These are phyloP conservation scores for Dendryphion nanum DNA, from an alignment of 2,329 filamentous ascomycete species.

Conservation along the genomic window DNA sequence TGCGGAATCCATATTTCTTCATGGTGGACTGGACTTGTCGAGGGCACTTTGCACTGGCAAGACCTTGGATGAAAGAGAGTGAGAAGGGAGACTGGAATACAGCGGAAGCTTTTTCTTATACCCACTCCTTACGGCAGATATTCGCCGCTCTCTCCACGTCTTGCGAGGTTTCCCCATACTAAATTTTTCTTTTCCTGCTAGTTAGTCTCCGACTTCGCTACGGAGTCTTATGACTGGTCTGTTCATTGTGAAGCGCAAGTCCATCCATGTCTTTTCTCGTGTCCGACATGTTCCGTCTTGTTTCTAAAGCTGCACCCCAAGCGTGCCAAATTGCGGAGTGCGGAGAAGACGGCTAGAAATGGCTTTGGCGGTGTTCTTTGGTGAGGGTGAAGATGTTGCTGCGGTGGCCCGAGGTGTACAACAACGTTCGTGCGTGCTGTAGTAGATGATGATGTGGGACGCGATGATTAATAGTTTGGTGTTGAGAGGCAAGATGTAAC, in stretches of 20 bases:
- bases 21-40: neutral
- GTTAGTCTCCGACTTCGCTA: constrained; percentile 3
- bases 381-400: neutral
- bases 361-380: neutral
- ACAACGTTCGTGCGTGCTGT: constrained; percentile 5
- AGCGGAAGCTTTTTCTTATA: neutral
- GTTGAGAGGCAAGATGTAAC: constrained; percentile 17
- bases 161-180: neutral
- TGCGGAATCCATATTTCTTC: too few relatives aligned
- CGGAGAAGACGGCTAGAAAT: constrained; percentile 16
- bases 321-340: constrained; percentile 14
- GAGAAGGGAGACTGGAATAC: neutral
- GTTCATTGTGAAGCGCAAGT: too few relatives aligned
- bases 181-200: too few relatives aligned
- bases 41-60: neutral
- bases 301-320: neutral
- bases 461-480: constrained; percentile 26
- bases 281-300: neutral
- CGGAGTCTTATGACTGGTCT: neutral
- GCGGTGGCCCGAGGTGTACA: neutral
- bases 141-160: neutral
- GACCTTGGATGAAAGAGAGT: neutral
- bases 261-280: too few relatives aligned
- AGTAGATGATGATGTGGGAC: constrained; percentile 27
- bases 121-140: neutral